Base-by-base conservation (phyloP, 805 yeast species). In the Candida stauntonica region DNA sequence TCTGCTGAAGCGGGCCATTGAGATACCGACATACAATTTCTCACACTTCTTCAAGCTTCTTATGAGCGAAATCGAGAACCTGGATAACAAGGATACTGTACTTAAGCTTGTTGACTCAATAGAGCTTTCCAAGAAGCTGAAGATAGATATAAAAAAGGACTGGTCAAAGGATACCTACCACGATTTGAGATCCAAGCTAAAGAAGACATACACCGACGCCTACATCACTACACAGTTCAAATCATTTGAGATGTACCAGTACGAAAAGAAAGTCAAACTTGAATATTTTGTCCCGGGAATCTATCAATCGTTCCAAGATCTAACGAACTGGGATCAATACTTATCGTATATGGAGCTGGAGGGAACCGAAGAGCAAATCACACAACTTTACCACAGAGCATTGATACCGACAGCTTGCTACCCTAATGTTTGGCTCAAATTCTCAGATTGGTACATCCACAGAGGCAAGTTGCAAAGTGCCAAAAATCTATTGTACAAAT, bases 241-340 rank as follows among this genome's bases (percentile, higher is more conserved):
- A 32, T 64, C 67, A 1, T 75, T 61, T 55, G 75, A 74, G 41
- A 38, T 75, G 11, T 78, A 66, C 53, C 55, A 60, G 7, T 79
- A 54, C 55, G 86, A 80, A 44, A 65, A 66, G 41, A 52, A 55
- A 2, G 48, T 77, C 6, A 46, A 54, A 6, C 44, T 58, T 8
- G 68, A 67, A 7, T 70, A 61, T 44, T 72, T 54, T 46, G 61
- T 60, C 19, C 64, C 68, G 1, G 51, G 58, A 12, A 43, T 54
- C 7, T 40, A 63, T 9, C 48, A 39, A 31, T 54, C 66, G 3
- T 42, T 31, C 46, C 70, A 73, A 35, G 84, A 82, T 47, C 51
- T 81, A 16, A 72, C 69, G 15, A 64, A 62, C 9, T 82, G 95
- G 78, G 73, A 69, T 37, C 56, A 64, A 20, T 86, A 81, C 55